A percentile compares a stretch with the other conserved stretches of the same genome.
These are phyloP conservation scores for Adansonia rubrostipa DNA, from an alignment of 441 rosid species.

Conservation along the genomic window DNA sequence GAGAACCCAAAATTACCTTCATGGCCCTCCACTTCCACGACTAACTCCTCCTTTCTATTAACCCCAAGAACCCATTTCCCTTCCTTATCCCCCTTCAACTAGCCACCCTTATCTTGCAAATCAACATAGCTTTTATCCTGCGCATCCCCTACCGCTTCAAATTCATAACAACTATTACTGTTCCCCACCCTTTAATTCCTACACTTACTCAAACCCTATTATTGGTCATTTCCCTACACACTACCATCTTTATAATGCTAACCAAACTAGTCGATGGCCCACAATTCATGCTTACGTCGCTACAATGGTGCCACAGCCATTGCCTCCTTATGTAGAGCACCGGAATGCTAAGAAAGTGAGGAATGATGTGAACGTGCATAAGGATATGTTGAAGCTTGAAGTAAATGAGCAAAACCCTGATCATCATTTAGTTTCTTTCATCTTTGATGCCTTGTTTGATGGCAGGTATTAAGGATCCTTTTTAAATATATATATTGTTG, in stretches of 20 bases:
- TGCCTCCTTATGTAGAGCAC: constrained; percentile 72
- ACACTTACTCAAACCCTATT: constrained; percentile 41
- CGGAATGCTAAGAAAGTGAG: constrained; percentile 86
- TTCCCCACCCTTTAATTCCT: constrained; percentile 43
- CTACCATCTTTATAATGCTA: constrained; percentile 47
- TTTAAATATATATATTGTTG: neutral
- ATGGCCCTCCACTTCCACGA: constrained; percentile 35
- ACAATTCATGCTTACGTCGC: constrained; percentile 38
- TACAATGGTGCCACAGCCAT: constrained; percentile 37
- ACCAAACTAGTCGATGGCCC: constrained; percentile 63
- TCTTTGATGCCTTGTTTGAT: constrained; percentile 80
- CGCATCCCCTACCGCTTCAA: constrained; percentile 43
- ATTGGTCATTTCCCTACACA: constrained; percentile 51
- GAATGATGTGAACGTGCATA: constrained; percentile 84
- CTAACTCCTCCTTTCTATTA: constrained; percentile 20
- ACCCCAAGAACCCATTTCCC: constrained; percentile 27
- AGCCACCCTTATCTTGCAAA: constrained; percentile 27
- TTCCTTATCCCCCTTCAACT: constrained; percentile 31
- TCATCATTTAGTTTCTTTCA: constrained; percentile 74
- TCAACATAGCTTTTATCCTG: constrained; percentile 37
- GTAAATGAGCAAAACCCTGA: constrained; percentile 70
- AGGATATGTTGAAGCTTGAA: constrained; percentile 53
- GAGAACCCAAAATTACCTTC: constrained; percentile 49
- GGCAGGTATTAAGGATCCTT: constrained; percentile 58
- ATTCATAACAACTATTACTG: constrained; percentile 38